These are phyloP conservation scores for Hypoxylon rickii DNA, from an alignment of 495 filamentous ascomycete genomes.

Conservation along the genomic window DNA sequence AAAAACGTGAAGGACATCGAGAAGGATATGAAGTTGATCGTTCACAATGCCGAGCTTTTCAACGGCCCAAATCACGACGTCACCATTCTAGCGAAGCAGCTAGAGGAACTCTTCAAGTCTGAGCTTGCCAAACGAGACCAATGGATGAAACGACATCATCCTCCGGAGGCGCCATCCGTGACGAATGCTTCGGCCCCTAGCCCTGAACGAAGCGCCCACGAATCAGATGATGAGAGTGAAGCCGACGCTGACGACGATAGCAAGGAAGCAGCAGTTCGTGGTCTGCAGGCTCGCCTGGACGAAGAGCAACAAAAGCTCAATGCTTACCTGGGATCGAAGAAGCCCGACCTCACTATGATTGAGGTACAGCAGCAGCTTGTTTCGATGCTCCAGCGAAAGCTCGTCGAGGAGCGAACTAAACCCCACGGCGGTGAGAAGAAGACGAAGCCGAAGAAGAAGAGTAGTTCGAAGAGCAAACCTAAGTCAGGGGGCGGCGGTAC, in stretches of 20 bases:
- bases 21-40: conserved; percentile 77
- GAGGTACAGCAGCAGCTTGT: conserved; percentile 60
- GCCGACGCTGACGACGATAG: conserved; percentile 41
- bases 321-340: conserved; percentile 68
- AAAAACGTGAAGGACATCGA: conserved; percentile 84
- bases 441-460: conserved; percentile 45
- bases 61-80: conserved; percentile 81
- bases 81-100: conserved; percentile 66
- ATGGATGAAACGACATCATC: conserved; percentile 77
- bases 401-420: conserved; percentile 55
- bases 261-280: conserved; percentile 34
- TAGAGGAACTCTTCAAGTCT: conserved; percentile 72
- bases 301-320: conserved; percentile 68
- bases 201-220: conserved; percentile 55
- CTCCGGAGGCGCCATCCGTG: conserved; percentile 53
- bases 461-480: conserved; percentile 37
- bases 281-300: conserved; percentile 47
- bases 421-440: conserved; percentile 46
- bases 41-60: conserved; percentile 90
- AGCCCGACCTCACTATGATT: conserved; percentile 62
- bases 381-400: conserved; percentile 50
- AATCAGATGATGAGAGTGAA: conserved; percentile 58
- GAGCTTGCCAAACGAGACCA: conserved; percentile 75
- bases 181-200: conserved; percentile 51
- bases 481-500: conserved; percentile 29